A percentile compares a stretch with the other conserved stretches of the same genome.
phyloP scores from a whole-genome alignment of 805 yeast species.

The Yarrowia phangngaensis region DNA sequence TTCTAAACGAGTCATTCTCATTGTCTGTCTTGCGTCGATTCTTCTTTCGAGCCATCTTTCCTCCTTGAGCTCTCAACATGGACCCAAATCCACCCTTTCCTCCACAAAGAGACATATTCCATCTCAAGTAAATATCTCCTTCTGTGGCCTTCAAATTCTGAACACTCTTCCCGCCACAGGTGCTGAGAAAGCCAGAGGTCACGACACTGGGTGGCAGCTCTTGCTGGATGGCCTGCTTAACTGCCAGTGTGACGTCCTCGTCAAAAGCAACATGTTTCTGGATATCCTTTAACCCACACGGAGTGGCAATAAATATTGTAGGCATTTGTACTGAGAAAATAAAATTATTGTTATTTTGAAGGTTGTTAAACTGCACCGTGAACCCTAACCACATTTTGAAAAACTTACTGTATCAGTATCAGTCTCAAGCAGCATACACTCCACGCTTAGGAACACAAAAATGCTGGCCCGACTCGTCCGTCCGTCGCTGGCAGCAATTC shows the following conservation, averaged over 20 bases:
- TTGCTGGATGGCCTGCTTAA: neutral
- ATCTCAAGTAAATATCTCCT: conserved; percentile 12
- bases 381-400: conserved; percentile 23
- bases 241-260: conserved; percentile 4
- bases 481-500: conserved; percentile 23
- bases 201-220: conserved; percentile 14
- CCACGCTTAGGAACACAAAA: too few species aligned
- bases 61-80: conserved; percentile 44
- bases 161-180: conserved; percentile 1
- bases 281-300: conserved; percentile 26
- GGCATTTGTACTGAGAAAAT: too few species aligned
- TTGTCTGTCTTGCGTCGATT: conserved; percentile 32
- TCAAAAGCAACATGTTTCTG: neutral
- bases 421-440: neutral
- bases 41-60: conserved; percentile 39
- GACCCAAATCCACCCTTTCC: conserved; percentile 55
- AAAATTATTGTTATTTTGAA: too few species aligned
- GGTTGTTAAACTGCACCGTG: too few species aligned
- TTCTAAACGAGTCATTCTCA: conserved; percentile 41
- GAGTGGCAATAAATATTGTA: conserved; percentile 29
- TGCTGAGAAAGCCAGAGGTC: conserved; percentile 8
- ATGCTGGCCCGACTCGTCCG: conserved; percentile 26
- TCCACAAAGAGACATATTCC: conserved; percentile 40
- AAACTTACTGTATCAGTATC: conserved; percentile 14
- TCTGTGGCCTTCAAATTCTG: neutral